Evolutionary conservation across 2,329 filamentous ascomycete species (phyloP).

Genomic region (Neofusicoccum sp.): DNA sequence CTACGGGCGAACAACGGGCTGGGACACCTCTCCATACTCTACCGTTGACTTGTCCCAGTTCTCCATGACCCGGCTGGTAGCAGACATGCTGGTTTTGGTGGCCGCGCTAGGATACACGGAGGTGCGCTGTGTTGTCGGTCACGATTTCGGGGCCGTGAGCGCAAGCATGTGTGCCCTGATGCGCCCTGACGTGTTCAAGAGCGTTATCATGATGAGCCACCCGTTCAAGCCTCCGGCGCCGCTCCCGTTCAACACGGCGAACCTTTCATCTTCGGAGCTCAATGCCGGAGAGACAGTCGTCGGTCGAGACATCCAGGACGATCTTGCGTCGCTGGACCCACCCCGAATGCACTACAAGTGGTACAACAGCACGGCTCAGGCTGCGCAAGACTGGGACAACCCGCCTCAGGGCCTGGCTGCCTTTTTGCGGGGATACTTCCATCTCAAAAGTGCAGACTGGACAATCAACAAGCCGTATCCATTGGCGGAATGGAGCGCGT

Average conservation of each 20-base stretch:
- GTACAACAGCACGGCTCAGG: conserved; percentile 57
- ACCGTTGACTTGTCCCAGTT: conserved; percentile 58
- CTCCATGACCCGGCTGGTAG: conserved; percentile 57
- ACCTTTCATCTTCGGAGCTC: conserved; percentile 17
- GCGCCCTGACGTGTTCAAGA: conserved; percentile 63
- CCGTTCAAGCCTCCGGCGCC: conserved; percentile 57
- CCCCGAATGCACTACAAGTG: conserved; percentile 69
- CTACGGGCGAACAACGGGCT: conserved; percentile 64
- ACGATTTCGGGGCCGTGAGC: conserved; percentile 65
- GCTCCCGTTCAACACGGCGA: conserved; percentile 50
- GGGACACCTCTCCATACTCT: conserved; percentile 52
- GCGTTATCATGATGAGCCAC: conserved; percentile 63
- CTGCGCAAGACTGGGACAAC: conserved; percentile 48
- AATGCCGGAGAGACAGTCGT: conserved; percentile 23
- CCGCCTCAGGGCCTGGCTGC: conserved; percentile 54
- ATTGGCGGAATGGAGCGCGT: conserved; percentile 56
- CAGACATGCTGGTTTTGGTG: conserved; percentile 62
- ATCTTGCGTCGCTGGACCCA: conserved; percentile 54
- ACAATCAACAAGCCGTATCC: conserved; percentile 53
- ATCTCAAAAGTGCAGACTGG: conserved; percentile 66
- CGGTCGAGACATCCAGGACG: conserved; percentile 51
- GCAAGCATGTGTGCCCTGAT: conserved; percentile 60
- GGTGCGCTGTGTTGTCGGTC: conserved; percentile 61
- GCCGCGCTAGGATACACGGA: conserved; percentile 59
- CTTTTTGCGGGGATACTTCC: conserved; percentile 66